Base-by-base conservation (phyloP, 2,329 filamentous ascomycete species). In the Colletotrichum spaethianum region DNA sequence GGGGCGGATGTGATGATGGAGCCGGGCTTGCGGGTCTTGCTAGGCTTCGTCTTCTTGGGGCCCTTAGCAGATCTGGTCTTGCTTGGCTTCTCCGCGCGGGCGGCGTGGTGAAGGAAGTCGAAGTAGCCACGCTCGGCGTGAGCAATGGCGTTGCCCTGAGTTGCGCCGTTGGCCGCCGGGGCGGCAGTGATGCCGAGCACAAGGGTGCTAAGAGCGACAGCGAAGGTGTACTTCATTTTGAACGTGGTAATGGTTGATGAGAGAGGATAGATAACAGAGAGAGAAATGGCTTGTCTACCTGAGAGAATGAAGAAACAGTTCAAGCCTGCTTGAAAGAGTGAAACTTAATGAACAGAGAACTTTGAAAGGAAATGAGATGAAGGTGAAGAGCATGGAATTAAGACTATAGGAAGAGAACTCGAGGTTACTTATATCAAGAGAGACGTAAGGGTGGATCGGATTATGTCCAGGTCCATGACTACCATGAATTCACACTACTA, bases 301-400 rank as follows among this genome's bases (percentile, higher is more conserved):
- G 59, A 69, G 59, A 56, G 69, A 69, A 3, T 31, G 59, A 55
- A 44, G 33, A 72, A 69, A 53, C 18, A 53, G 46, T 69, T 72
- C 69, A 72, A 69, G 69, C 69, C 69, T 69, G 69, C 69, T 69
- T 72, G 69, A 69, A 72, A 48, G 65, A 72, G 38, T 69, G 65
- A n/a, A n/a, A n/a, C n/a, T n/a, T 69, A 48, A 44, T 63, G 69
- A 64, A 69, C 4, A 60, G 20, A n/a, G 59, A 63, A 56, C 33
- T 50, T 26, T 7, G 57, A 59, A 61, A 60, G 44, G 36, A 42
- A 44, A 42, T 26, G 59, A 48, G 44, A 46, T 42, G 65, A 55
- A 72, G 53, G 53, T 33, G 38, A 55, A 55, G 69, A 50, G 42
- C 8, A 18, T 2, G 36, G 16, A 36, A 48, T 7, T 3, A 4